A percentile compares a stretch with the other conserved stretches of the same genome.
Evolutionary conservation across 2,329 filamentous ascomycete species (phyloP).

Genomic region (Colletotrichum viniferum): DNA sequence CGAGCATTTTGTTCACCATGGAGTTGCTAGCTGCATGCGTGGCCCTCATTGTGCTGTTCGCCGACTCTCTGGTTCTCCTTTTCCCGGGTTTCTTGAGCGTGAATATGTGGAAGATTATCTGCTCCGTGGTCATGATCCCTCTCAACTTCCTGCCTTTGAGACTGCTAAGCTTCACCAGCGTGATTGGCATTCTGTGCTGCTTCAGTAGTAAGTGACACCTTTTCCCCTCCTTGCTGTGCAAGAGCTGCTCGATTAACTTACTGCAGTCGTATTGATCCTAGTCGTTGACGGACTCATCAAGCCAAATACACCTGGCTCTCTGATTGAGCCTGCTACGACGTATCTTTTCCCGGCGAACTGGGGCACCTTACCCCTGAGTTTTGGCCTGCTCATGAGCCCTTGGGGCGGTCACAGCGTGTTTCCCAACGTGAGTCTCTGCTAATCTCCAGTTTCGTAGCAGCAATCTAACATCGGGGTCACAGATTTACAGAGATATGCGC

Average conservation of each 20-base stretch:
- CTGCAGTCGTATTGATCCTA: slow-evolving; percentile 79
- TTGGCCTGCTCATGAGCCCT: slow-evolving; percentile 85
- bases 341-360: slow-evolving; percentile 86
- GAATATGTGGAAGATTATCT: slow-evolving; percentile 83
- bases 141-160: slow-evolving; percentile 85
- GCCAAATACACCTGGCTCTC: slow-evolving; percentile 76
- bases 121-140: slow-evolving; percentile 77
- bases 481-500: slow-evolving; percentile 68
- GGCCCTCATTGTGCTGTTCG: slow-evolving; percentile 89
- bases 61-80: slow-evolving; percentile 82
- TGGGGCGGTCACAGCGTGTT: slow-evolving; percentile 74
- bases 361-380: slow-evolving; percentile 84
- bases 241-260: neutral
- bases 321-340: slow-evolving; percentile 79
- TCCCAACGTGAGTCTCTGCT: slow-evolving; percentile 65
- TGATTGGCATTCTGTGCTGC: slow-evolving; percentile 90
- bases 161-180: slow-evolving; percentile 81
- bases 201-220: slow-evolving; percentile 73
- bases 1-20: slow-evolving; percentile 84
- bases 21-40: slow-evolving; percentile 90
- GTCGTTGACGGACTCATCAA: slow-evolving; percentile 88
- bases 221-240: neutral
- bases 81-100: slow-evolving; percentile 71
- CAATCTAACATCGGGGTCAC: neutral
- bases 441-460: neutral